Evolutionary conservation across 2,329 filamentous ascomycete genomes (phyloP).

Genomic region (Thielaviopsis populi): DNA sequence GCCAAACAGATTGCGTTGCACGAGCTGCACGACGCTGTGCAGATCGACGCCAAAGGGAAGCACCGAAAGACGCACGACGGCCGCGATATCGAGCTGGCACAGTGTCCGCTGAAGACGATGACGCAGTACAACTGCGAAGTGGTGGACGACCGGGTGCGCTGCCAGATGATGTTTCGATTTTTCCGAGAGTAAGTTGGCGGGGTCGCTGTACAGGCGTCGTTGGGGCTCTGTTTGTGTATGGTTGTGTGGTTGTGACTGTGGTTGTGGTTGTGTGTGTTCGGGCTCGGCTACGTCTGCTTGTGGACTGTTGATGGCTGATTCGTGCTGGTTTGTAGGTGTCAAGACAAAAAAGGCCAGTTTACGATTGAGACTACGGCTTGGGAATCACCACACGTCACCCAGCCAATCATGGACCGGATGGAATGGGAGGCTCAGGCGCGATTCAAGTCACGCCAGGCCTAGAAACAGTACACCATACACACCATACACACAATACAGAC

Average conservation of each 20-base stretch:
- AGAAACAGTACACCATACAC: background rate
- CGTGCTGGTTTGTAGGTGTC: slow-evolving; percentile 32
- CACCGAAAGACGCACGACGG: slow-evolving; percentile 31
- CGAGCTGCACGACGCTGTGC: slow-evolving; percentile 35
- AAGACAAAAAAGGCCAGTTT: slow-evolving; percentile 41
- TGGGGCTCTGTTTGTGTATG: too few species aligned
- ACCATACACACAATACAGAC: background rate
- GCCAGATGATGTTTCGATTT: slow-evolving; percentile 42
- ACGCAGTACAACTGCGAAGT: slow-evolving; percentile 43
- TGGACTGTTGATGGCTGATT: background rate
- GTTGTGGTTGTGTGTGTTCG: background rate
- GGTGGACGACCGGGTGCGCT: slow-evolving; percentile 37
- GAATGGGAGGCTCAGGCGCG: slow-evolving; percentile 12
- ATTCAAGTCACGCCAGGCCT: slow-evolving; percentile 7
- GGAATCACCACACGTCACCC: slow-evolving; percentile 29
- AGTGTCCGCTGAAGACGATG: slow-evolving; percentile 43
- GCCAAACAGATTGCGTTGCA: slow-evolving; percentile 39
- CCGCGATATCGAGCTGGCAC: slow-evolving; percentile 34
- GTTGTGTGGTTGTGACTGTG: background rate
- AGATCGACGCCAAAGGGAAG: slow-evolving; percentile 33
- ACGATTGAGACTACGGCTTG: slow-evolving; percentile 49
- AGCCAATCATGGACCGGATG: slow-evolving; percentile 15
- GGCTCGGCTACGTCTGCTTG: background rate
- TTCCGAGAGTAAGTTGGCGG: slow-evolving; percentile 40
- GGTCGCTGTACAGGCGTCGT: too few species aligned